Evolutionary conservation across 768 basidiomycete genomes (phyloP), one percentile per base, ranked within the genome.

Genomic region (Erythrobasidium yunnanense): DNA sequence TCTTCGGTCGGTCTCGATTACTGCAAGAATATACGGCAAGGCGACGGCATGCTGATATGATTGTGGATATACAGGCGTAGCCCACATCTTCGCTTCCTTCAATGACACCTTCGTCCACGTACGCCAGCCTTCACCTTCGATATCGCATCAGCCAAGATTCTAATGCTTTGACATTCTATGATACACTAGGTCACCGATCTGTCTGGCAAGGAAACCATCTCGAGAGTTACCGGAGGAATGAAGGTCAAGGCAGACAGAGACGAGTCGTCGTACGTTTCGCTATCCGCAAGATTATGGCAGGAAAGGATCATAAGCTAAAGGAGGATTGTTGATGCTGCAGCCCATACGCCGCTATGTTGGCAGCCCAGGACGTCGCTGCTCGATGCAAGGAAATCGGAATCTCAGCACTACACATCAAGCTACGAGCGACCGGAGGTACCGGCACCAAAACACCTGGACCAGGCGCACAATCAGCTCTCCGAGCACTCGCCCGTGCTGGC

Each of bases 211-310:
- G 95, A 97, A 82, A 99, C 95, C 77, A 90, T 99, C 80, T 88
- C 90, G 73, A 90, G 95, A 76, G 90, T 96, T 70, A 97, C 95
- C 71, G 89, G 90, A 77, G 95, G 95, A 68, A 97, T 97, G 95
- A 97, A 97, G 82, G 95, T 99, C 80, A 99, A 97, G 82, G 95
- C 93, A 13, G 95, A 99, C 79, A 87, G 95, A 79, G 95, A 99
- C 80, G 95, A 99, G 80, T 96, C 91, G 45, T 96, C 92, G 23
- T 89, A 88, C 18, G 89, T 95, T 75, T 65, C 70, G 74, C 72
- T 11, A n/a, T 11, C 1, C 22, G 20, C 20, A 2, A 3, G n/a
- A 4, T 33, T 33, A 29, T 3, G 4, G 33, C 22, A 49, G 25
- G 60, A n/a, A 35, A 25, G 42, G 23, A 13, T 38, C 4, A 25